phyloP scores from a whole-genome alignment of 306 rosid genomes.

The Trifolium repens region DNA sequence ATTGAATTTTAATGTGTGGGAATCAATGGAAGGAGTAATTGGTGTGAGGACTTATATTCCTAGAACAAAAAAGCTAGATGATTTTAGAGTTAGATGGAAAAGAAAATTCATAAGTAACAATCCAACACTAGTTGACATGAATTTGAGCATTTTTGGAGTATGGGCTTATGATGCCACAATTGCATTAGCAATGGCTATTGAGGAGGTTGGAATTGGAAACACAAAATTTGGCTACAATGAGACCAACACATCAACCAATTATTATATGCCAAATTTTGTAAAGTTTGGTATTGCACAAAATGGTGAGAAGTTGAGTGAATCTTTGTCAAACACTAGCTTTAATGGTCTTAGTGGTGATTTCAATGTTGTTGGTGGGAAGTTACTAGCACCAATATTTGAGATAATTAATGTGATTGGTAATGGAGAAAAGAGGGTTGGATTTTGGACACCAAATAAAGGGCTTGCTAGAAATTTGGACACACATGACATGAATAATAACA shows the following conservation, averaged over 20 bases:
- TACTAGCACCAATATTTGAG: slow-evolving; percentile 41
- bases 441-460: slow-evolving; percentile 56
- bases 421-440: slow-evolving; percentile 53
- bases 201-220: slow-evolving; percentile 40
- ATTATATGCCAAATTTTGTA: slow-evolving; percentile 44
- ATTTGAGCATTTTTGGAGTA: slow-evolving; percentile 45
- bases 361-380: slow-evolving; percentile 41
- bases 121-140: slow-evolving; percentile 26
- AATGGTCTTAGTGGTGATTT: slow-evolving; percentile 57
- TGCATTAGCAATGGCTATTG: slow-evolving; percentile 65
- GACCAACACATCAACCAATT: slow-evolving; percentile 32
- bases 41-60: slow-evolving; percentile 56
- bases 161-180: slow-evolving; percentile 73
- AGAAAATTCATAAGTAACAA: slow-evolving; percentile 45
- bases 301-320: slow-evolving; percentile 47
- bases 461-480: slow-evolving; percentile 35
- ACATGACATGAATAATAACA: not conserved
- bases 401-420: slow-evolving; percentile 54
- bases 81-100: slow-evolving; percentile 52
- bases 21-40: slow-evolving; percentile 66
- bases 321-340: slow-evolving; percentile 44
- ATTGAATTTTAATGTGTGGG: slow-evolving; percentile 14
- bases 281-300: slow-evolving; percentile 42
- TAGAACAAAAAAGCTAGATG: slow-evolving; percentile 32
- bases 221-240: slow-evolving; percentile 16